Percentiles rank a stretch among this genome's conserved stretches.
Conservation (phyloP, 2,329 filamentous ascomycete species). For the Sarocladiaceae sp. region DNA sequence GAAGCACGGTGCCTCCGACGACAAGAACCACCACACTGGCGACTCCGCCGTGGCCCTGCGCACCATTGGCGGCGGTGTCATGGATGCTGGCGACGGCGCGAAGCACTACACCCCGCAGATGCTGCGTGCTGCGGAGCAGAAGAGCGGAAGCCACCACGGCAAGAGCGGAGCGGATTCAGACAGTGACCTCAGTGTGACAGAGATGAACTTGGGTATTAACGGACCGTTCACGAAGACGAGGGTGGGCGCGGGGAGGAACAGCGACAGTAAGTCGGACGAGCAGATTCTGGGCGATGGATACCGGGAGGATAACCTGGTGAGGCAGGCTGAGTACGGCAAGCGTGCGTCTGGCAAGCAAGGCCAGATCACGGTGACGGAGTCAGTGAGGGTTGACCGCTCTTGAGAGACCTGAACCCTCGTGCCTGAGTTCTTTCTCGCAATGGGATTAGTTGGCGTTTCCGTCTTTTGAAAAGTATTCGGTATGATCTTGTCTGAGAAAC, state of each 20-base stretch:
- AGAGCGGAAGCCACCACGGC: background rate
- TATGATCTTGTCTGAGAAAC: no score
- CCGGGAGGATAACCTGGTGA: background rate
- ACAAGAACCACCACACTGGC: conserved; percentile 13
- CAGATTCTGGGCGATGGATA: background rate
- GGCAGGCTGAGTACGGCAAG: background rate
- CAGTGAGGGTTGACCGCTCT: background rate
- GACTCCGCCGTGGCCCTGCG: background rate
- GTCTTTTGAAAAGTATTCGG: no score
- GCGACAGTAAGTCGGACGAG: background rate
- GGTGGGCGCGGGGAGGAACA: background rate
- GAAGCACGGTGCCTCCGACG: conserved; percentile 13
- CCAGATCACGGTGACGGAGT: background rate
- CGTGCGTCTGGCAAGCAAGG: background rate
- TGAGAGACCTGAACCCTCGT: background rate
- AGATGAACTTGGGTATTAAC: background rate
- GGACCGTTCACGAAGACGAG: background rate
- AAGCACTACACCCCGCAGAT: background rate
- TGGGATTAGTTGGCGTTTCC: no score
- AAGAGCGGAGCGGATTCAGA: background rate
- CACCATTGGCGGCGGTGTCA: conserved; percentile 1
- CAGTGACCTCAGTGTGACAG: background rate
- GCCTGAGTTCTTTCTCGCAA: background rate
- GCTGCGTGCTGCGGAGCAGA: background rate
- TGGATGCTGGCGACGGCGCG: background rate